These are phyloP conservation scores for Teratosphaeria epicoccoides DNA, from an alignment of 2,329 filamentous ascomycete species.

Conservation along the genomic window DNA sequence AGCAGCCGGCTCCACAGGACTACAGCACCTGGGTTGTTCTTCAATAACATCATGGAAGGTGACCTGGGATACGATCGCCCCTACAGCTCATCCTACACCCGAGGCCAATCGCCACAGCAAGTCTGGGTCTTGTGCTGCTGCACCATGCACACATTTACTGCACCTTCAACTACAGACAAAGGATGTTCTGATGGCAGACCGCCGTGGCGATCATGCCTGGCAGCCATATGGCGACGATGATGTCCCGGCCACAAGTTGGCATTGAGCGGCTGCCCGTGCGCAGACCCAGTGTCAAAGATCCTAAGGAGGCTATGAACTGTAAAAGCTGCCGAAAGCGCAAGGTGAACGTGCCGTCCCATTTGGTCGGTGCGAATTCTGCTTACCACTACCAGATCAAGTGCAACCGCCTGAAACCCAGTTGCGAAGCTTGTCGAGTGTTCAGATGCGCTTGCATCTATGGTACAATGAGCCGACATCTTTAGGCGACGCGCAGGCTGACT, in stretches of 20 bases:
- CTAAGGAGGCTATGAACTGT: conserved; percentile 88
- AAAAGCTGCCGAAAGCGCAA: conserved; percentile 89
- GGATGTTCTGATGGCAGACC: conserved; percentile 4
- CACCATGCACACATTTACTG: neutral
- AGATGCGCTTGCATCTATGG: conserved; percentile 82
- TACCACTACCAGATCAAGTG: conserved; percentile 64
- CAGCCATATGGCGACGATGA: conserved; percentile 26
- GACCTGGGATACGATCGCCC: neutral
- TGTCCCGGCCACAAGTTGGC: conserved; percentile 67
- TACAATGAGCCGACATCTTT: conserved; percentile 34
- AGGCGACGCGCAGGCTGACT: conserved; percentile 1
- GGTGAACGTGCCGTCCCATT: conserved; percentile 38
- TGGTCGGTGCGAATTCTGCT: neutral
- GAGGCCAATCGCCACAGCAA: neutral
- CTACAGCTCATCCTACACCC: neutral
- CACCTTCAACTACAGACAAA: neutral
- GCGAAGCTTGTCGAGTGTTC: conserved; percentile 82
- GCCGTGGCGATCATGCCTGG: conserved; percentile 1
- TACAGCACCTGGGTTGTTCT: conserved; percentile 3
- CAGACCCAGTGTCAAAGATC: conserved; percentile 56
- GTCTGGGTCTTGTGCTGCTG: neutral
- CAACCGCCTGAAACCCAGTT: conserved; percentile 72
- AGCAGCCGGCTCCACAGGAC: conserved; percentile 7
- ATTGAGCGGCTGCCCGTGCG: conserved; percentile 68
- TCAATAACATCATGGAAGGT: neutral